Percentiles rank a stretch among this genome's conserved stretches.
Conservation (phyloP, 352 stramenopile genomes). For the Globisporangium cederbergense region DNA sequence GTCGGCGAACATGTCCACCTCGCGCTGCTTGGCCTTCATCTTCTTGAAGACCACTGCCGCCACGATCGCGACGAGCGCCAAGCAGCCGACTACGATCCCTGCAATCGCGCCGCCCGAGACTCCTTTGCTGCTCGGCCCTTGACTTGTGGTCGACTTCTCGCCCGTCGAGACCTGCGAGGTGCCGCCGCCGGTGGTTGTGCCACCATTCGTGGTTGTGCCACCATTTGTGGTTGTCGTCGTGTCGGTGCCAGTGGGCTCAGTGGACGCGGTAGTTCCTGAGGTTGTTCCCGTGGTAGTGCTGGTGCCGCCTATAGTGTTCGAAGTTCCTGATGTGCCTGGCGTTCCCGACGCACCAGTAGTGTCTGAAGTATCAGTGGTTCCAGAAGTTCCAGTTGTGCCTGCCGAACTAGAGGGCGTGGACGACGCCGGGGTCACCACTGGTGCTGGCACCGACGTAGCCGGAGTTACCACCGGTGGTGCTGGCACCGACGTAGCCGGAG, state of each 20-base stretch:
- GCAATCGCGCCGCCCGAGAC: slow-evolving; percentile 10
- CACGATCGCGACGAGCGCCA: slow-evolving; percentile 7
- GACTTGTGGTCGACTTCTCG: slow-evolving; percentile 5
- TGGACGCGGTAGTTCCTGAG: not conserved
- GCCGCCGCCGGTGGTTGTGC: not conserved
- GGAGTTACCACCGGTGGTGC: not conserved
- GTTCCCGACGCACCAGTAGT: not conserved
- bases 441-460: not conserved
- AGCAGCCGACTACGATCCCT: slow-evolving; percentile 9
- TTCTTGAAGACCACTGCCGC: slow-evolving; percentile 9
- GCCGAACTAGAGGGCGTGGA: not conserved
- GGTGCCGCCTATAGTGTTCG: not conserved
- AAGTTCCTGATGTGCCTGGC: not conserved
- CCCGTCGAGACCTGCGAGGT: slow-evolving; percentile 2
- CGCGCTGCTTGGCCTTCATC: slow-evolving; percentile 17
- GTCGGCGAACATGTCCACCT: slow-evolving; percentile 17
- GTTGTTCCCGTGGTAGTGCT: not conserved
- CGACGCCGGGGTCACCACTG: not conserved
- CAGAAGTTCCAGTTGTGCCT: not conserved
- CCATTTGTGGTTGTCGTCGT: not conserved
- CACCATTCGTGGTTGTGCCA: not conserved
- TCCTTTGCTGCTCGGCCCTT: not conserved
- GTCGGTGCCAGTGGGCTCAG: not conserved
- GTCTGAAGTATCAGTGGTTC: not conserved
- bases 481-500: not conserved